Conservation (phyloP, 2,329 filamentous ascomycete genomes). For the Sclerotinia nivalis region DNA sequence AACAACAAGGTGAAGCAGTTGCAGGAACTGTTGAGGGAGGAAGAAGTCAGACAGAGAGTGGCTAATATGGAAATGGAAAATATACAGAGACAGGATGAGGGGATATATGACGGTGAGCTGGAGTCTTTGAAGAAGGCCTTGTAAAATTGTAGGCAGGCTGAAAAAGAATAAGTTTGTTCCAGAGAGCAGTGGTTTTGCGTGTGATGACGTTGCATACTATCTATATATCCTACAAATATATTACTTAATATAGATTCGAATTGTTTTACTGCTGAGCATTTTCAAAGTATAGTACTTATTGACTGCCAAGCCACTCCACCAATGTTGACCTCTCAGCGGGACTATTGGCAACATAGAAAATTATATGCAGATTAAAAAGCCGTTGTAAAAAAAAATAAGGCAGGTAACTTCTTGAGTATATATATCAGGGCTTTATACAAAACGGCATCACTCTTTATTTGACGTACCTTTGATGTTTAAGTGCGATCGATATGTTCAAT, state of each 20-base stretch:
- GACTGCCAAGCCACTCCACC: too few relatives aligned
- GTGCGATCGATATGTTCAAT: not conserved
- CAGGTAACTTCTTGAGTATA: too few relatives aligned
- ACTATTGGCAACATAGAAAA: too few relatives aligned
- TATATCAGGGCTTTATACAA: too few relatives aligned
- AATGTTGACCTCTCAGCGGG: too few relatives aligned
- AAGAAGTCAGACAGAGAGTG: not conserved
- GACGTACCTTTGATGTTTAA: not conserved
- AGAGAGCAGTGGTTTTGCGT: not conserved
- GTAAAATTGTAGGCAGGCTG: not conserved
- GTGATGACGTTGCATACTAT: not conserved
- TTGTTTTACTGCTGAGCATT: too few relatives aligned
- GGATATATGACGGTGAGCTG: not conserved
- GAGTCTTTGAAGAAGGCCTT: not conserved
- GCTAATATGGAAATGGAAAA: not conserved
- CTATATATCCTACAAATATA: not conserved
- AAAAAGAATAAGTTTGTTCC: not conserved
- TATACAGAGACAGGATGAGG: not conserved
- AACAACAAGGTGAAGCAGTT: not conserved
- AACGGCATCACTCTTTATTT: not conserved
- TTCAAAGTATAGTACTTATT: too few relatives aligned
- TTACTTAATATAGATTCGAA: not conserved
- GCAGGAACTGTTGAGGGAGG: not conserved
- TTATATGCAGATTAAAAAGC: too few relatives aligned
- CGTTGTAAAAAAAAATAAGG: too few relatives aligned